Base-by-base conservation (phyloP, 441 rosid genomes). In the Gossypium aridum region DNA sequence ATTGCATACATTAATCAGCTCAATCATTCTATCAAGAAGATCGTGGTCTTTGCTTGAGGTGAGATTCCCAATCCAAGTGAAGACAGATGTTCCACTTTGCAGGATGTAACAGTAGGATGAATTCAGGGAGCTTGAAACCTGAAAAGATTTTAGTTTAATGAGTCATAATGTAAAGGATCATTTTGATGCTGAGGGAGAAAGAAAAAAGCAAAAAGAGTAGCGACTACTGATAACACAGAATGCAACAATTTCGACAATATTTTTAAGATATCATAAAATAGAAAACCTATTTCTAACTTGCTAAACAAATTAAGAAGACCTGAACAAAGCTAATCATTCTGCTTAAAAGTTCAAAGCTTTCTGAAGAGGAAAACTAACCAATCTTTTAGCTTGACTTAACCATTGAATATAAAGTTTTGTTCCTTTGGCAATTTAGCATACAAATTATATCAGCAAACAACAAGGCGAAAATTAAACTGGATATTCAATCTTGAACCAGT, bases 71-170 rank as follows among this genome's bases (percentile, higher is more conserved):
- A 88, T 85, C 98, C 98, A 93, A 67, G 97, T 79, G 60, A 88
- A 90, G 78, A 86, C 82, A 12, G 90, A 87, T 62, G 89, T 73
- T 81, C 85, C 93, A 73, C 83, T 90, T 80, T 89, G 94, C 76
- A 91, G 84, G 83, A 93, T 88, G 88, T 88, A 91, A 79, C 94
- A 90, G 80, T 89, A 88, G 62, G 96, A 90, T 12, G 98, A 93
- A 82, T 93, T 91, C 78, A 93, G 77, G 64, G 91, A 90, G 69
- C 88, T 75, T 75, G 98, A 83, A 74, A 84, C 87, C 98, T 93
- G 94, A 81, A 77, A 56, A 53, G 64, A 78, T 72, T 56, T 77
- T 68, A 74, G 71, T 70, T 73, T 70, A 70, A 80, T 26, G 43
- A 66, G 10, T 31, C 28, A 47, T 20, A 67, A 62, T 49, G 20